Conservation (phyloP, 371 early-diverging fungal species). For the Lichtheimia ramosa region DNA sequence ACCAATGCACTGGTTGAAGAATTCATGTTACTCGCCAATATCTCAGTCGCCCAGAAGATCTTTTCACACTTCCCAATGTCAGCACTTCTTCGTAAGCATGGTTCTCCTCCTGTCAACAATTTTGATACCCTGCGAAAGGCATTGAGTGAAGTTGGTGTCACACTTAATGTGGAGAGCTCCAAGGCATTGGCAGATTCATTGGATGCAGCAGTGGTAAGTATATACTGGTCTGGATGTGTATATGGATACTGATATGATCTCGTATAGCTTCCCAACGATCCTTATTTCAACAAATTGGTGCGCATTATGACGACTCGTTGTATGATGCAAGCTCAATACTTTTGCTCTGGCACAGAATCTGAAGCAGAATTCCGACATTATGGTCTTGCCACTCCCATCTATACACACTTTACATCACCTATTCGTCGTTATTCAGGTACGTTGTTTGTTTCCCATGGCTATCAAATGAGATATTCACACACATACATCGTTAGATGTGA, state of each 20-base stretch:
- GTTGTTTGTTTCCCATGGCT: neutral
- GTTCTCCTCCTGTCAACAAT: constrained; percentile 72
- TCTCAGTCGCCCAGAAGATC: constrained; percentile 94
- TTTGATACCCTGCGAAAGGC: constrained; percentile 79
- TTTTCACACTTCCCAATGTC: constrained; percentile 87
- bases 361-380: constrained; percentile 86
- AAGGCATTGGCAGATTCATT: constrained; percentile 84
- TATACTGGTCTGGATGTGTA: neutral
- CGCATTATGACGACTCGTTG: constrained; percentile 92
- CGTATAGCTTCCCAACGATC: constrained; percentile 63
- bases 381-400: constrained; percentile 83
- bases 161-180: constrained; percentile 51
- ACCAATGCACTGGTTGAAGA: constrained; percentile 98
- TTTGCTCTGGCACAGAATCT: constrained; percentile 78
- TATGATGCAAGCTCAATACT: constrained; percentile 93
- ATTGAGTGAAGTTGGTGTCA: constrained; percentile 55
- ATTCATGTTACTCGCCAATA: constrained; percentile 99
- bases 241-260: neutral
- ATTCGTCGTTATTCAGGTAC: constrained; percentile 91
- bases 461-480: neutral
- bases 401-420: constrained; percentile 96
- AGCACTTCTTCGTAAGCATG: constrained; percentile 90
- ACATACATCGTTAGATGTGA: constrained; percentile 66
- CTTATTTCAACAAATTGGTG: constrained; percentile 87
- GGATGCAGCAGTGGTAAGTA: constrained; percentile 67